Evolutionary conservation across 192 early-diverging fungal species (phyloP).

Genomic region (Entomortierella parvispora): DNA sequence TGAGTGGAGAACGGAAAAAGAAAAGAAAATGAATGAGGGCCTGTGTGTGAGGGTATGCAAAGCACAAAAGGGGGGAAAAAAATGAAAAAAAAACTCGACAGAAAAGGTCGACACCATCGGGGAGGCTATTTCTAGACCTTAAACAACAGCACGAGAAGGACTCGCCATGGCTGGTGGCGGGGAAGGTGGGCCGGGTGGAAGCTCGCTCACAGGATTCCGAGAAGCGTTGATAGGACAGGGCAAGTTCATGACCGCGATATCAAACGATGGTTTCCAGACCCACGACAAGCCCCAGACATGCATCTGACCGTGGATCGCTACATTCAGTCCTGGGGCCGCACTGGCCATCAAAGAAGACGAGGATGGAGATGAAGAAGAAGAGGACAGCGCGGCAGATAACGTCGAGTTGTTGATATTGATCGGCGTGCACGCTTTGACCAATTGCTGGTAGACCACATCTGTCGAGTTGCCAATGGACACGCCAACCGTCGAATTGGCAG

Average conservation of each 20-base stretch:
- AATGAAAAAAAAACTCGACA: neutral
- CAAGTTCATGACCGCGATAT: conserved; percentile 6
- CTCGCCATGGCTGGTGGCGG: too few species aligned
- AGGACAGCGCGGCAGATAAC: too few species aligned
- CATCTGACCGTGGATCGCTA: conserved; percentile 14
- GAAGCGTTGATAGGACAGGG: conserved; percentile 32
- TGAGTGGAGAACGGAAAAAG: neutral
- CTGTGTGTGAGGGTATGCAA: neutral
- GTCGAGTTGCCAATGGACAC: neutral
- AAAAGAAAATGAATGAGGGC: neutral
- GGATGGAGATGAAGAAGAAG: neutral
- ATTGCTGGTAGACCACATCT: conserved; percentile 1
- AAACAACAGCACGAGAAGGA: too few species aligned
- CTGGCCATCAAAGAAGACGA: too few species aligned
- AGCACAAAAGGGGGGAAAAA: neutral
- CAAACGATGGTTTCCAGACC: conserved; percentile 44
- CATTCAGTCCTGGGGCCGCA: conserved; percentile 8
- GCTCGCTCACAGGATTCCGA: neutral
- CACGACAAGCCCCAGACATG: conserved; percentile 38
- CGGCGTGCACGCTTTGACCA: conserved; percentile 18
- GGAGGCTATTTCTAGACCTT: too few species aligned
- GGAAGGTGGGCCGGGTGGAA: conserved; percentile 4
- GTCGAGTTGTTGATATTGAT: neutral
- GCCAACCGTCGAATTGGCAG: neutral
- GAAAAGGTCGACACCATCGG: neutral